phyloP scores from a whole-genome alignment of 2,329 filamentous ascomycete species.

The Apiospora kogelbergensis region DNA sequence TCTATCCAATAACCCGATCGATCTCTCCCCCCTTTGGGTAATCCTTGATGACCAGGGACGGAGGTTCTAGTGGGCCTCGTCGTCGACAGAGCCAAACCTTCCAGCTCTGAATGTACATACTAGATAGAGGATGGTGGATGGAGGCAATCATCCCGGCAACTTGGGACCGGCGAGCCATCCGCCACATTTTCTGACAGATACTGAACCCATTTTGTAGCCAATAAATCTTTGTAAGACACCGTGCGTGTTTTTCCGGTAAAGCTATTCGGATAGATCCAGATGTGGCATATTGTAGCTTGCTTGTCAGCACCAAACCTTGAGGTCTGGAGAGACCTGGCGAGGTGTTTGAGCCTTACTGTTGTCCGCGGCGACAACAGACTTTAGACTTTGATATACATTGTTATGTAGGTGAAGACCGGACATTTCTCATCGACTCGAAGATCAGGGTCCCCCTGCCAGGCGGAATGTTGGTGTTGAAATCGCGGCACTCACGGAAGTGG shows the following conservation, averaged over 20 bases:
- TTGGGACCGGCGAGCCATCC: conserved; percentile 3
- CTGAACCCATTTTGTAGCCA: not conserved
- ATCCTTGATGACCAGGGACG: not conserved
- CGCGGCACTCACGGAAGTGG: not conserved
- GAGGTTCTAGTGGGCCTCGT: not conserved
- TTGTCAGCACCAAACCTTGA: not conserved
- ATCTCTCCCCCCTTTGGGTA: not conserved
- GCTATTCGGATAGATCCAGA: not conserved
- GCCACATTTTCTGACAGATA: not conserved
- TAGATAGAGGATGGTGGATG: not conserved
- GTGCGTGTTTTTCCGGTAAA: not conserved
- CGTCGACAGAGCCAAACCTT: not conserved
- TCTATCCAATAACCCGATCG: not conserved
- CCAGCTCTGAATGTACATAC: too few relatives aligned
- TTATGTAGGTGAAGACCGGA: not conserved
- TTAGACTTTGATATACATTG: not conserved
- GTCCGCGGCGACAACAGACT: not conserved
- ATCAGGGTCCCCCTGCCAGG: not conserved
- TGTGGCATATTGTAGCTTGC: not conserved
- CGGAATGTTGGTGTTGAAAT: not conserved
- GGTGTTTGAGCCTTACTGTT: not conserved
- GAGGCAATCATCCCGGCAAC: not conserved
- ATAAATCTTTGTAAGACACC: not conserved
- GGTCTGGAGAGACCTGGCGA: not conserved
- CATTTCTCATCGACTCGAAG: not conserved